Conservation (phyloP, 2,329 filamentous ascomycete species). For the Aspergillus uvarum region DNA sequence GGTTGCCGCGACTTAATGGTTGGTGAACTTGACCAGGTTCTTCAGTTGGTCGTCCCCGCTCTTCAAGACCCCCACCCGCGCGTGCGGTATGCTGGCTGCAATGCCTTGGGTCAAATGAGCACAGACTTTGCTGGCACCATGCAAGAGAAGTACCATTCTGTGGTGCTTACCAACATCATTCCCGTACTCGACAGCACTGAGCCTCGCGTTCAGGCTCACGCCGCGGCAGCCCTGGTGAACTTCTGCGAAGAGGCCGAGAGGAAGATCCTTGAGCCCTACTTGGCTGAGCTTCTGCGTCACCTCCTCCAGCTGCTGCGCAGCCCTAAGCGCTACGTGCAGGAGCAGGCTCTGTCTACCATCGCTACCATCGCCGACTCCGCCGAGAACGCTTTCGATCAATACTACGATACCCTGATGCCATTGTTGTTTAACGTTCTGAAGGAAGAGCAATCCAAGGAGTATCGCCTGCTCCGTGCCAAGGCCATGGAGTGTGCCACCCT, state of each 20-base stretch:
- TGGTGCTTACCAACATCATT: slow-evolving; percentile 85
- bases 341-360: slow-evolving; percentile 95
- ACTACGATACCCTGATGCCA: slow-evolving; percentile 95
- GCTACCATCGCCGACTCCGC: slow-evolving; percentile 98
- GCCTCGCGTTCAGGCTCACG: slow-evolving; percentile 92
- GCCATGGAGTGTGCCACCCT: slow-evolving; percentile 98
- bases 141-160: slow-evolving; percentile 91
- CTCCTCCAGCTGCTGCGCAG: slow-evolving; percentile 86
- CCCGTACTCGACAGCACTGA: slow-evolving; percentile 88
- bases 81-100: slow-evolving; percentile 96
- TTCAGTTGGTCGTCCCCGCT: slow-evolving; percentile 91
- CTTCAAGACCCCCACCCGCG: slow-evolving; percentile 87
- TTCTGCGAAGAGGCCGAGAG: slow-evolving; percentile 99
- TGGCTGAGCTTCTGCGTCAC: slow-evolving; percentile 81
- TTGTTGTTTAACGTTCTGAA: slow-evolving; percentile 85
- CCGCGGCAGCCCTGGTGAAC: slow-evolving; percentile 95
- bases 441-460: slow-evolving; percentile 90
- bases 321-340: slow-evolving; percentile 93
- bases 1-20: slow-evolving; percentile 96
- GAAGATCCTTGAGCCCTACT: slow-evolving; percentile 83
- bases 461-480: slow-evolving; percentile 86
- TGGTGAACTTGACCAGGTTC: slow-evolving; percentile 86
- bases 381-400: slow-evolving; percentile 89
- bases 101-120: slow-evolving; percentile 99
- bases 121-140: slow-evolving; percentile 97